Percentiles rank a stretch among this genome's conserved stretches.
Conservation (phyloP, 176 grass and related monocot genomes). For the Phyllostachys edulis region DNA sequence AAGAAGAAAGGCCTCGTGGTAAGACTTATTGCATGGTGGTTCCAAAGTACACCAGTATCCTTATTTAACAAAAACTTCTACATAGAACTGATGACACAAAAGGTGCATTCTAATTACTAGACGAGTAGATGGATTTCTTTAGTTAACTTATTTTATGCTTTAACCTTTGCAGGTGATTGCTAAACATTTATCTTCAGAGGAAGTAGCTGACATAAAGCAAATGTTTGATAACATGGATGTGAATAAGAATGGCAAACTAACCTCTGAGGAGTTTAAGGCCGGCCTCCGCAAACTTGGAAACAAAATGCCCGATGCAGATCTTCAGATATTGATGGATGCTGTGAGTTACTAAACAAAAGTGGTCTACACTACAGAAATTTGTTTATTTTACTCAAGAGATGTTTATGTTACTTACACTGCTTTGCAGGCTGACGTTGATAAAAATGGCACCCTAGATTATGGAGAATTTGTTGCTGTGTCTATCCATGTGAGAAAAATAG, state of each 20-base stretch:
- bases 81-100: background rate
- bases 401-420: constrained; percentile 24
- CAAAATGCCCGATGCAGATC: constrained; percentile 73
- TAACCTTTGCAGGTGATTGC: constrained; percentile 67
- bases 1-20: constrained; percentile 96
- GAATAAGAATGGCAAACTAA: constrained; percentile 63
- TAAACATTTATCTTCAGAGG: constrained; percentile 77
- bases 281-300: constrained; percentile 74
- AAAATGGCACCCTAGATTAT: constrained; percentile 72
- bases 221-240: constrained; percentile 77
- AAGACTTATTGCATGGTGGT: constrained; percentile 26
- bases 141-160: constrained; percentile 8
- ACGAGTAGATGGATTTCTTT: background rate
- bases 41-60: background rate
- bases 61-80: background rate
- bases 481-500: constrained; percentile 78
- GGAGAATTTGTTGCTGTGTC: constrained; percentile 83
- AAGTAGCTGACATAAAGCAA: constrained; percentile 85
- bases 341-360: constrained; percentile 46
- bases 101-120: background rate
- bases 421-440: constrained; percentile 79
- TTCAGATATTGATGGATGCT: constrained; percentile 76
- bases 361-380: background rate
- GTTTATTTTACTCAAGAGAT: background rate
- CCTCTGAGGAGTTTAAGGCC: constrained; percentile 72